Base-by-base conservation (phyloP, 2,329 filamentous ascomycete genomes). In the Colletotrichum caudatum region DNA sequence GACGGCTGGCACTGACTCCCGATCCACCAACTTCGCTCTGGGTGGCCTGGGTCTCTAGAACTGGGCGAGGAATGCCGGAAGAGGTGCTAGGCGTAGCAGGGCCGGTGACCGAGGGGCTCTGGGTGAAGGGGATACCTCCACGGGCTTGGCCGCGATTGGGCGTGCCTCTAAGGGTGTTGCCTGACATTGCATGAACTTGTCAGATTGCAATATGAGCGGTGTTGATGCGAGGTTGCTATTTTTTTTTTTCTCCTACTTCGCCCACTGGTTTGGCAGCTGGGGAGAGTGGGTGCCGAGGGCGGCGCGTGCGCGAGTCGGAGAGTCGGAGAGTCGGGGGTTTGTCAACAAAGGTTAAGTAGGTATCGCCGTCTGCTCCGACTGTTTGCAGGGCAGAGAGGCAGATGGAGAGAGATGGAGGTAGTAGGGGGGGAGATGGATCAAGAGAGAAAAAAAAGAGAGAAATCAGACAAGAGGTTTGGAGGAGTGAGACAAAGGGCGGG, bases 1-100 rank as follows among this genome's bases (percentile, higher is more conserved):
- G 93, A 79, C 96, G 91, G 83, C 95, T 98, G 77, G 94, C 93
- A 84, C 94, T 98, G 84, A 98, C 89, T 51, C 93, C 91, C 66
- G 94, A 93, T 74, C 80, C 83, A 68, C 82, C 88, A 72, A 81
- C 83, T 76, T 93, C 92, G 83, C 85, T 90, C 74, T 86, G 84
- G 75, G 87, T 83, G 50, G 80, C 79, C 70, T 86, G 84, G 71
- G 81, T 81, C 62, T 94, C 93, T 74, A 90, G 85, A 62, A 93
- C 89, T 57, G 93, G 93, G 77, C 93, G 88, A 76, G 92, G 92
- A 78, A 94, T 94, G 78, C 84, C 87, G 61, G 92, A 94, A 71
- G 85, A 77, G 67, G 83, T 82, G 23, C 46, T 50, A 35, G 53
- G 51, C 37, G 44, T 39, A 56, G 59, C 46, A 64, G 65, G 33